Evolutionary conservation across 768 basidiomycete species (phyloP), one percentile per base, ranked within the genome.

Genomic region (Agaricus subrufescens): DNA sequence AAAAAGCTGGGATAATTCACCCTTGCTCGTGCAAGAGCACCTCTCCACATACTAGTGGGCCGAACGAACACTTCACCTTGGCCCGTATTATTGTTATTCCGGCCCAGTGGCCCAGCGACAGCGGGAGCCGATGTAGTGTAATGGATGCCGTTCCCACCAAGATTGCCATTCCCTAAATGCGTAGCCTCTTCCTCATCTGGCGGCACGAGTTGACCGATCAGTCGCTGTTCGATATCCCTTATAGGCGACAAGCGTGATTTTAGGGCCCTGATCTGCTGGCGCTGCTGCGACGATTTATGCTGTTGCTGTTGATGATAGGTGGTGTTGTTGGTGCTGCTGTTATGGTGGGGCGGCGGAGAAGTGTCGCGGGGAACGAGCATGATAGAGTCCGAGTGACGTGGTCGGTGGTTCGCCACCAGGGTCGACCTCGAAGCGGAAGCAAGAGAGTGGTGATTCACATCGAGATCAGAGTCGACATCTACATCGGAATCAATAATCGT

Each of bases 161-260:
- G 31, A 56, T 34, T 56, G 11, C 54, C 54, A 25, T 56, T 42
- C 5, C 54, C 54, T 34, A 78, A 64, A 31, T 75, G 76, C 2
- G 74, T 71, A 1, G 82, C 74, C 61, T 79, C 81, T 47, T 85
- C 82, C 65, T 89, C 88, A 66, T 80, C 80, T 10, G 78, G 76
- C 1, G 86, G 86, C 0, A 89, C 82, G 12, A 92, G 78, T 60
- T 80, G 85, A 8, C 85, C 82, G 39, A 90, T 79, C 50, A 91
- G 78, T 8, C 86, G 75, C 0, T 80, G 75, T 63, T 91, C 90
- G 45, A 89, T 76, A 63, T 87, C 87, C 7, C 75, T 77, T 39
- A 92, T 80, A 3, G 89, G 87, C 1, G 76, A 73, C 12, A 91
- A 78, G 30, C 84, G 84, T 66, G 78, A 66, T 61, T 78, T 79